Base-by-base conservation (phyloP, 2,329 filamentous ascomycete genomes). In the Xylariaceae sp. region DNA sequence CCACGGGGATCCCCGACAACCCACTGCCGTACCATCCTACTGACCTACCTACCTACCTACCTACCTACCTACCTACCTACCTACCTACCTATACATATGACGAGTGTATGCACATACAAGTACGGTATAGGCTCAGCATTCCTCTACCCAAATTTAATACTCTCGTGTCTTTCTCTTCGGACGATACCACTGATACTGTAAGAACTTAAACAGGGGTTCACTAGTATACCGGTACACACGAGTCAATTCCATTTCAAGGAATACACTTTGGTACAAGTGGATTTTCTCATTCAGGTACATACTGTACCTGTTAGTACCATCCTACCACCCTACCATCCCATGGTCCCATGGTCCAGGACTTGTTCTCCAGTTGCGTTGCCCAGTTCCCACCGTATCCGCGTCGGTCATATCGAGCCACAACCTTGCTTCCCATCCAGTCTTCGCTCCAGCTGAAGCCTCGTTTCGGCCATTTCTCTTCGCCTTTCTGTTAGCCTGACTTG, bases 1-100 rank as follows among this genome's bases (percentile, higher is more conserved):
- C 17, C 46, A 62, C 63, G 60, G 63, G 51, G 58, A 60, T 64
- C 58, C 58, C 64, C 60, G 63, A 65, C 29, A 31, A 31, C 28
- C 28, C 12, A 31, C 28, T 12, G 6, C 6, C 28, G 7, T 31
- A 31, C 28, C 28, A 7, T 7, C 28, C 28, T 31, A 31, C 28
- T 12, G 6, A 31, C 28, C 28, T 31, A 31, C 28, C 28, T 31
- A 31, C 28, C 28, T 31, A 31, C 28, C 28, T 31, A 31, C 28
- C 28, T 31, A 31, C 28, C 28, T 31, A 31, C 28, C 28, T 31
- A 31, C 28, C 28, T 31, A 31, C 28, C 28, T 31, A 31, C 28
- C 28, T 31, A 31, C 28, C 28, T 31, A 31, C 28, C 28, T 31
- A 31, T n/a, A 33, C 40, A 49, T 55, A 43, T 17, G 49, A 53